A percentile compares a stretch with the other conserved stretches of the same genome.
phyloP scores from a whole-genome alignment of 768 basidiomycete species.

The Serendipita indica region DNA sequence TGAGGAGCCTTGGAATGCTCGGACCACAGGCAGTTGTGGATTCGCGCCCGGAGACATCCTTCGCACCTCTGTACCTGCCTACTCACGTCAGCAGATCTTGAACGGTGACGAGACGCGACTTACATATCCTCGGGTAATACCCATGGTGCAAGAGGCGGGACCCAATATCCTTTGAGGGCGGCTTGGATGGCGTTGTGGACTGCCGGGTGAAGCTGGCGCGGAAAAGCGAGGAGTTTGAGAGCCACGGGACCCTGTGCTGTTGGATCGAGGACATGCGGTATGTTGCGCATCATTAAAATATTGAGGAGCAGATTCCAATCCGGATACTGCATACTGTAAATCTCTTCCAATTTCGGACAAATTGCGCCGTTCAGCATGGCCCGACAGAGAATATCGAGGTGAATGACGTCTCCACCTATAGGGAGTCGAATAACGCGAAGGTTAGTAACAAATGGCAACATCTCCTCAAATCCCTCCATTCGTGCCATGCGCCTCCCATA shows the following conservation, averaged over 20 bases:
- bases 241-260: neutral
- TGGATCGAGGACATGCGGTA: neutral
- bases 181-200: neutral
- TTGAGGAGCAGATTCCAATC: neutral
- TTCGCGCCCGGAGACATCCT: neutral
- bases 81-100: neutral
- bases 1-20: neutral
- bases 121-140: neutral
- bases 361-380: neutral
- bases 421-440: neutral
- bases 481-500: no score
- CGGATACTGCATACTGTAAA: neutral
- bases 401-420: neutral
- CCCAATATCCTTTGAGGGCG: neutral
- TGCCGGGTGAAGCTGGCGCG: neutral
- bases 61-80: neutral
- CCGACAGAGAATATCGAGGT: neutral
- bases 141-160: neutral
- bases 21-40: neutral
- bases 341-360: neutral
- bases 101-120: neutral
- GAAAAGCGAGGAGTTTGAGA: neutral
- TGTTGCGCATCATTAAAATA: neutral
- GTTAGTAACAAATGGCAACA: neutral
- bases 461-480: no score